phyloP scores from a whole-genome alignment of 257 asterid species.

The Gentiana dahurica region DNA sequence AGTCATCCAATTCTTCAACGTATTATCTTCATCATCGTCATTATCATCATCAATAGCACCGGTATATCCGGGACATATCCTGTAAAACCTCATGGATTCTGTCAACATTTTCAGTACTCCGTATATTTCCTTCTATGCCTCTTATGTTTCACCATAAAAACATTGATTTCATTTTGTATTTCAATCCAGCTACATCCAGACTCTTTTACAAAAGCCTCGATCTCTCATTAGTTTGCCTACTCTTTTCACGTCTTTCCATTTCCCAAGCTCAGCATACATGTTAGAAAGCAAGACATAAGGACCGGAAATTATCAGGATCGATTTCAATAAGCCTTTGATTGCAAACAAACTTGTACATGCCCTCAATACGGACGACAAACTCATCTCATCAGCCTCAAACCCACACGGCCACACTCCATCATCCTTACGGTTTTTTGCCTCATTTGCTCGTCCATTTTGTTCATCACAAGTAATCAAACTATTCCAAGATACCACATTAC shows the following conservation, averaged over 20 bases:
- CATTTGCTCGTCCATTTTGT: slow-evolving; percentile 14
- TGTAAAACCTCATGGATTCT: slow-evolving; percentile 5
- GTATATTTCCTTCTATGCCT: slow-evolving; percentile 8
- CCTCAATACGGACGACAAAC: slow-evolving; percentile 14
- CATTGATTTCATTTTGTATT: slow-evolving; percentile 1
- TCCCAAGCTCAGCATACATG: slow-evolving; percentile 15
- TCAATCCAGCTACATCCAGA: slow-evolving; percentile 11
- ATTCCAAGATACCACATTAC: slow-evolving; percentile 17
- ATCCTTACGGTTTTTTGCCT: slow-evolving; percentile 13
- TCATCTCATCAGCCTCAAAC: slow-evolving; percentile 12
- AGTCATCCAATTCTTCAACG: neutral
- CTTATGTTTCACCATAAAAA: slow-evolving; percentile 9
- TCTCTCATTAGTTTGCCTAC: slow-evolving; percentile 7
- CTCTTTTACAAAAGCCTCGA: slow-evolving; percentile 4
- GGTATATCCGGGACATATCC: slow-evolving; percentile 7
- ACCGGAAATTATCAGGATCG: slow-evolving; percentile 13
- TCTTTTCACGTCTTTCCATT: slow-evolving; percentile 3
- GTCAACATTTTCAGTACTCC: slow-evolving; percentile 1
- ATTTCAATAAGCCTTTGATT: slow-evolving; percentile 11
- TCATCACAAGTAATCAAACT: slow-evolving; percentile 14
- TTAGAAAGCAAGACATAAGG: slow-evolving; percentile 19
- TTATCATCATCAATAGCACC: slow-evolving; percentile 4
- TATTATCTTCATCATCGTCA: neutral
- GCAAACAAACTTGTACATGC: slow-evolving; percentile 16
- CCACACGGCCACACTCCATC: slow-evolving; percentile 14